Evolutionary conservation across 2,329 filamentous ascomycete species (phyloP).

Genomic region (Bipolaris oryzae): DNA sequence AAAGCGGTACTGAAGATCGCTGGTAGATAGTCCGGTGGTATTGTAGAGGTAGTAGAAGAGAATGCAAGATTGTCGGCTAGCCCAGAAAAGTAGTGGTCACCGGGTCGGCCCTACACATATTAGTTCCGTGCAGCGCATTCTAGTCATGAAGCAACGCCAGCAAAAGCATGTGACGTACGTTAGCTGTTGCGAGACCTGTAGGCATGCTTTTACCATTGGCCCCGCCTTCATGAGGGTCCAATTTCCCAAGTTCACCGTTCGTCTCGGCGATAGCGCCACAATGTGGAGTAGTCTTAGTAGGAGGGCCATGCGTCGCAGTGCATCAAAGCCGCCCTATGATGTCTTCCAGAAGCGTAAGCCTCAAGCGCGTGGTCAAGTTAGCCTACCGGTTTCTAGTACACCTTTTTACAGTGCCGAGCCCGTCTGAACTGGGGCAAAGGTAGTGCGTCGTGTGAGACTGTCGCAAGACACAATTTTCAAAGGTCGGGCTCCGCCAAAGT

Average conservation of each 20-base stretch:
- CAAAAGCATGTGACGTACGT: constrained; percentile 36
- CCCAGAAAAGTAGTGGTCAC: constrained; percentile 37
- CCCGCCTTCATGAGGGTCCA: constrained; percentile 1
- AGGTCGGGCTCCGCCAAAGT: background rate
- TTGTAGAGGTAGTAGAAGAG: constrained; percentile 1
- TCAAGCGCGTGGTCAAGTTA: constrained; percentile 32
- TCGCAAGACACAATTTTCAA: constrained; percentile 23
- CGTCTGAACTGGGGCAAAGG: constrained; percentile 1
- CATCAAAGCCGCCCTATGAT: constrained; percentile 32
- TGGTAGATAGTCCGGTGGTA: background rate
- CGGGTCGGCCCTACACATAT: constrained; percentile 35
- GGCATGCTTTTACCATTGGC: constrained; percentile 7
- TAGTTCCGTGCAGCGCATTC: constrained; percentile 25
- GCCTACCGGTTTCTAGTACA: constrained; percentile 21
- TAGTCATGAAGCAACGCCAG: constrained; percentile 26
- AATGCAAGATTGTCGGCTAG: constrained; percentile 26
- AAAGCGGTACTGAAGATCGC: background rate
- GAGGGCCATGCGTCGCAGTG: constrained; percentile 24
- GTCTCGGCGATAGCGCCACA: constrained; percentile 7
- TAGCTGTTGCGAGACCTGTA: constrained; percentile 10
- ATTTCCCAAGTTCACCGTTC: constrained; percentile 8
- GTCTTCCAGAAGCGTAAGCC: constrained; percentile 23
- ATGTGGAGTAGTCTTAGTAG: constrained; percentile 16
- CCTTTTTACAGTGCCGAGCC: constrained; percentile 4
- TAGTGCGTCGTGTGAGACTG: constrained; percentile 30